A percentile compares a stretch with the other conserved stretches of the same genome.
Conservation (phyloP, 2,329 filamentous ascomycete species). For the Sclerotinia subarctica region DNA sequence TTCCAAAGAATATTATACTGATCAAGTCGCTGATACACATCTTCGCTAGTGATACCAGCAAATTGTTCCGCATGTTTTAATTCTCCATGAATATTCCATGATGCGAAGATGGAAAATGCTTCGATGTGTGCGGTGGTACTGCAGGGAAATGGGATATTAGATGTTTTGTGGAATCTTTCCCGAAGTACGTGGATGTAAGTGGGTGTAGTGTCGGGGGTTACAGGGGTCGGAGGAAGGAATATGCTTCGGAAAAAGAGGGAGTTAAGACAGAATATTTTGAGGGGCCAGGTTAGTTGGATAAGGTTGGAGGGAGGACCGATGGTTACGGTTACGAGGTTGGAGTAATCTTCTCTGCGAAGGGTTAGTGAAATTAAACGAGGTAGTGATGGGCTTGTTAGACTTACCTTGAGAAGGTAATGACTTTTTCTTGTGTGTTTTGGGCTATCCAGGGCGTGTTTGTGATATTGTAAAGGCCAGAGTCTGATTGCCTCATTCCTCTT, state of each 20-base stretch:
- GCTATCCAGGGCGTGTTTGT: background rate
- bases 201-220: background rate
- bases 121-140: background rate
- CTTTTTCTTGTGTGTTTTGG: background rate
- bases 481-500: too few species aligned
- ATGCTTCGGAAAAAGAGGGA: constrained; percentile 8
- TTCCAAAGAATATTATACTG: background rate
- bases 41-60: background rate
- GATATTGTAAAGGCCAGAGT: background rate
- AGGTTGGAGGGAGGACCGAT: background rate
- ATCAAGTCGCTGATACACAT: background rate
- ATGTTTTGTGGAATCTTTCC: background rate
- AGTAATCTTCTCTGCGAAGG: background rate
- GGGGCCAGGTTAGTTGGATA: background rate
- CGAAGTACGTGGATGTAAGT: background rate
- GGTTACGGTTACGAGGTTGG: background rate
- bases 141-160: background rate
- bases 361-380: background rate
- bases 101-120: background rate
- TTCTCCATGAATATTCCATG: background rate
- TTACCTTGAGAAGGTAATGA: background rate
- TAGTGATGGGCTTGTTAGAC: accelerated
- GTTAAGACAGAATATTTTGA: background rate
- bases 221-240: background rate
- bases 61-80: background rate